phyloP scores from a whole-genome alignment of 2,329 filamentous ascomycete species.

The Dryadomyces quercivorus region DNA sequence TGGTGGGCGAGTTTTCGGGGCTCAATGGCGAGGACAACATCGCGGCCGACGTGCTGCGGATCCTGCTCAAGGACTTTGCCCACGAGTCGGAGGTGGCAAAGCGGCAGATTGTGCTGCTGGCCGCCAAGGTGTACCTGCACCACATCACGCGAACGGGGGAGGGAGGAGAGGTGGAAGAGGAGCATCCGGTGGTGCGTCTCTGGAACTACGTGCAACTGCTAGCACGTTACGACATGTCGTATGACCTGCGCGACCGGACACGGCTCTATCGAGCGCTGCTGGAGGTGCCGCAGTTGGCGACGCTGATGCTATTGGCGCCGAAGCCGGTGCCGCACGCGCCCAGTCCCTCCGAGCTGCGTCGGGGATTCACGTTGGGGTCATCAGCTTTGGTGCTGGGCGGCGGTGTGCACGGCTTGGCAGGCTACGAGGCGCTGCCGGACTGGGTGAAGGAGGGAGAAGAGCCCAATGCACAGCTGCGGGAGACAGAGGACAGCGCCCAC shows the following conservation, averaged over 20 bases:
- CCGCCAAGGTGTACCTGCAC: conserved; percentile 93
- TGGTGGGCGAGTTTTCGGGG: conserved; percentile 88
- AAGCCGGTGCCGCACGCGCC: conserved; percentile 88
- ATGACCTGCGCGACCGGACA: conserved; percentile 84
- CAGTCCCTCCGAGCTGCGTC: conserved; percentile 75
- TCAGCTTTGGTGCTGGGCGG: conserved; percentile 71
- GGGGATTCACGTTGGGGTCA: conserved; percentile 68
- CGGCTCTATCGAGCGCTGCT: conserved; percentile 81
- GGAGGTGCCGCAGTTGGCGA: conserved; percentile 73
- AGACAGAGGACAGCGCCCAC: conserved; percentile 32
- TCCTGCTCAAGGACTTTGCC: conserved; percentile 67
- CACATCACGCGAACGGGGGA: conserved; percentile 50
- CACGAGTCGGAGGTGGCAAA: conserved; percentile 79
- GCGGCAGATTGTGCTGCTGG: conserved; percentile 80
- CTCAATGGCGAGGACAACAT: conserved; percentile 74
- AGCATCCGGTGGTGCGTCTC: conserved; percentile 60
- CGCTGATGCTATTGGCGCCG: conserved; percentile 78
- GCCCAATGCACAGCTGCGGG: conserved; percentile 62
- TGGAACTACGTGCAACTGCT: conserved; percentile 80
- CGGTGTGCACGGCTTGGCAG: conserved; percentile 60
- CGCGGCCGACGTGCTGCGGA: conserved; percentile 80
- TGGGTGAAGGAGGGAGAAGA: conserved; percentile 77
- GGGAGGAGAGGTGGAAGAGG: conserved; percentile 15
- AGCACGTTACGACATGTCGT: conserved; percentile 85
- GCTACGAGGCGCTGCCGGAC: conserved; percentile 67